Conservation (phyloP, 2,329 filamentous ascomycete genomes). For the Aspergillus pseudoviridinutans region DNA sequence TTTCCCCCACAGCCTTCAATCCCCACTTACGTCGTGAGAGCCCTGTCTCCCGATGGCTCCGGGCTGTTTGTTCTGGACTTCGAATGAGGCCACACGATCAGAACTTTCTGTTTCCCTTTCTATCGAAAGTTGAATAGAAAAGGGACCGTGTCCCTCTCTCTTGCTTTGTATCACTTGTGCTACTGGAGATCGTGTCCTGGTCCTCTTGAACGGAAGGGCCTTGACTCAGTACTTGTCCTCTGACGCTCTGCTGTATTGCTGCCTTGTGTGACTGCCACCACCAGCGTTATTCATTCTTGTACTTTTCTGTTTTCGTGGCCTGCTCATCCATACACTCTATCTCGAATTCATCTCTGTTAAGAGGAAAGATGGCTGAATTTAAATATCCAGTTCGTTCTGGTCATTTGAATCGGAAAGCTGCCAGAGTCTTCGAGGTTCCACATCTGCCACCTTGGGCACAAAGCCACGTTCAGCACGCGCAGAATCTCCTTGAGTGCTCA, state of each 20-base stretch:
- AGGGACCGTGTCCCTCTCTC: constrained; percentile 3
- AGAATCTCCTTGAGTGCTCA: constrained; percentile 38
- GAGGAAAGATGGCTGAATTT: constrained; percentile 19
- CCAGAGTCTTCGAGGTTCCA: constrained; percentile 13
- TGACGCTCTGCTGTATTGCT: neutral
- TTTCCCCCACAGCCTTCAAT: constrained; percentile 10
- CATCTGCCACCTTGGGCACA: constrained; percentile 39
- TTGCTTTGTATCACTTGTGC: constrained; percentile 13
- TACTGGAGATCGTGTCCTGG: neutral
- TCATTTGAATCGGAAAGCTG: constrained; percentile 9
- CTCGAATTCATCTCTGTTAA: neutral
- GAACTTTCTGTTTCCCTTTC: neutral
- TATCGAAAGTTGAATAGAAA: neutral
- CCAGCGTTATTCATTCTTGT: neutral
- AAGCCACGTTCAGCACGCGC: constrained; percentile 34
- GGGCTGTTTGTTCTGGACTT: constrained; percentile 5
- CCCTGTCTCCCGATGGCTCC: constrained; percentile 2
- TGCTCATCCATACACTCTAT: neutral
- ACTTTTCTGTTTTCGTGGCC: neutral
- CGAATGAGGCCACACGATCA: constrained; percentile 4
- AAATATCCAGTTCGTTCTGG: constrained; percentile 17
- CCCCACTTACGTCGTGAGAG: constrained; percentile 10
- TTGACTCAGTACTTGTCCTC: neutral
- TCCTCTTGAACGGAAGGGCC: neutral
- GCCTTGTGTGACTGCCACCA: neutral